Conservation (phyloP, 306 rosid species). For the Erythrophleum fordii region DNA sequence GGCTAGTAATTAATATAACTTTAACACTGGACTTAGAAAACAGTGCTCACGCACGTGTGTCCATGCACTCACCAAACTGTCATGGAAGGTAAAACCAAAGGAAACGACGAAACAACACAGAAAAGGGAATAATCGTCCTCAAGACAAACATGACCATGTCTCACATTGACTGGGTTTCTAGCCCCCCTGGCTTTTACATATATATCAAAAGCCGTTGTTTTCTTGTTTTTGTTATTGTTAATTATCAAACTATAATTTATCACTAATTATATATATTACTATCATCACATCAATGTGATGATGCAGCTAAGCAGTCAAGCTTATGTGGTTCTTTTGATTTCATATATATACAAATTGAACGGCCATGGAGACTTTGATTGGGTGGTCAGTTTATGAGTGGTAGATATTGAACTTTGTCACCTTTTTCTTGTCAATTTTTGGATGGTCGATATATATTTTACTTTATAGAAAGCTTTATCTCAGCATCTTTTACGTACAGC, state of each 20-base stretch:
- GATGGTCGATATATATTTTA: constrained; percentile 12
- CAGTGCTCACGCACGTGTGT: constrained; percentile 55
- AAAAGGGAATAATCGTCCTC: constrained; percentile 72
- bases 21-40: constrained; percentile 30
- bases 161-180: constrained; percentile 25
- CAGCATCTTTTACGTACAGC: constrained; percentile 37
- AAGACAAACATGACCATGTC: constrained; percentile 42
- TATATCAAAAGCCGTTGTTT: constrained; percentile 3
- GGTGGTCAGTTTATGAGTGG: constrained; percentile 36
- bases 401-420: constrained; percentile 26
- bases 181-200: constrained; percentile 26
- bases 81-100: constrained; percentile 54
- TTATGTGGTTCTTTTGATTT: constrained; percentile 2
- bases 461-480: constrained; percentile 33
- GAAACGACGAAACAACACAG: constrained; percentile 62
- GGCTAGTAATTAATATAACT: constrained; percentile 27
- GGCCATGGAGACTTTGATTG: constrained; percentile 23
- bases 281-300: constrained; percentile 22
- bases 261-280: background rate
- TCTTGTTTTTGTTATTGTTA: background rate
- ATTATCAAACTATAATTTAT: background rate
- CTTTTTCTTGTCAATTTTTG: constrained; percentile 29
- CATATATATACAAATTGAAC: constrained; percentile 12
- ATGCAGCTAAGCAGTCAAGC: constrained; percentile 29
- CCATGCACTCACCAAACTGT: constrained; percentile 53